Evolutionary conservation across 805 yeast species (phyloP).

Genomic region (Candida takata): DNA sequence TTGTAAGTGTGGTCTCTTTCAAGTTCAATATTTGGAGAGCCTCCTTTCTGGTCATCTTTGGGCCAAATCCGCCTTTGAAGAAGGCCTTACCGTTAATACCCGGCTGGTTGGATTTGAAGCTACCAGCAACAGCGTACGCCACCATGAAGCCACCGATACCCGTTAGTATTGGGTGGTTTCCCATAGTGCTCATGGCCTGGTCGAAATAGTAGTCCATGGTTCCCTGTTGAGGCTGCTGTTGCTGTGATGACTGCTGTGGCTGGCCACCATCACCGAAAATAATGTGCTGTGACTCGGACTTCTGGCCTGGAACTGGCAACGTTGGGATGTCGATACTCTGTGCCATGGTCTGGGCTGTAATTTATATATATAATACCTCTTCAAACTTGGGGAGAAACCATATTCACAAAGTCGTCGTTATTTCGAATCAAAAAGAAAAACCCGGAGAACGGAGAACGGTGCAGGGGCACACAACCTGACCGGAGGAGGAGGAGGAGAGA

Average conservation of each 20-base stretch:
- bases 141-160: conserved; percentile 63
- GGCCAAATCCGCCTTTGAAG: conserved; percentile 82
- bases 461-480: too few relatives aligned
- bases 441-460: too few relatives aligned
- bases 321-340: conserved; percentile 47
- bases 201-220: conserved; percentile 59
- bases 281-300: conserved; percentile 22
- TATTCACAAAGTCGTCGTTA: too few relatives aligned
- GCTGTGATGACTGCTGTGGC: conserved; percentile 17
- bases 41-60: conserved; percentile 85
- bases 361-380: not conserved
- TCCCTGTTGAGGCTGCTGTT: conserved; percentile 19
- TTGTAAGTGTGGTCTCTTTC: conserved; percentile 55
- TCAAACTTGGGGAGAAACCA: not conserved
- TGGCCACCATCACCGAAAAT: conserved; percentile 12
- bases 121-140: conserved; percentile 59
- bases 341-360: conserved; percentile 7
- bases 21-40: conserved; percentile 80
- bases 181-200: conserved; percentile 48
- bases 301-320: conserved; percentile 50
- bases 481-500: too few relatives aligned
- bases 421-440: too few relatives aligned
- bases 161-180: conserved; percentile 71
- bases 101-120: conserved; percentile 40
- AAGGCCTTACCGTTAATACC: conserved; percentile 44